phyloP scores from a whole-genome alignment of 2,329 filamentous ascomycete species.

The Fusarium nisikadoi region DNA sequence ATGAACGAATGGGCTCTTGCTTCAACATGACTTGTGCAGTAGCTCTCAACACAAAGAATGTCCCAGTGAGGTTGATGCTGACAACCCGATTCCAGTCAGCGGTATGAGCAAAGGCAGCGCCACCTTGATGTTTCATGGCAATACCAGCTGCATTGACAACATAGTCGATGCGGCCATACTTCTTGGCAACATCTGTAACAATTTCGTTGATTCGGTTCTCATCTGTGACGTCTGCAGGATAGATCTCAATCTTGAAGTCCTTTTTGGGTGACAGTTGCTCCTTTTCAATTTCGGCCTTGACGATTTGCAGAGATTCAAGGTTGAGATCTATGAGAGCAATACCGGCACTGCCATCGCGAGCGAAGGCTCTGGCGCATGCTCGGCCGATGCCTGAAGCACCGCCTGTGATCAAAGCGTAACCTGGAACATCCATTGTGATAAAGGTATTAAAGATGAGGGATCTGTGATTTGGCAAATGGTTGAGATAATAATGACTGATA shows the following conservation, averaged over 20 bases:
- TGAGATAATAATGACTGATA: accelerated
- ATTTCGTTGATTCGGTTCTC: conserved; percentile 39
- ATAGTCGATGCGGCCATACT: conserved; percentile 54
- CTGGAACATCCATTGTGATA: conserved; percentile 42
- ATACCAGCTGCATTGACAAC: conserved; percentile 55
- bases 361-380: conserved; percentile 46
- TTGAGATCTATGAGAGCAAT: conserved; percentile 45
- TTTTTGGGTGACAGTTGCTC: background rate
- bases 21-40: conserved; percentile 55
- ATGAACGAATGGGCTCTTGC: conserved; percentile 53
- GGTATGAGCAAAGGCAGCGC: conserved; percentile 49
- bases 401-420: conserved; percentile 47
- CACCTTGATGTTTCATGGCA: conserved; percentile 51
- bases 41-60: conserved; percentile 54
- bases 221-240: conserved; percentile 45
- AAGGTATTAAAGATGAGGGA: accelerated
- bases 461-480: accelerated
- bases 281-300: conserved; percentile 37
- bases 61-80: conserved; percentile 56
- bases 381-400: conserved; percentile 48
- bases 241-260: conserved; percentile 3
- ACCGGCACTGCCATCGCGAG: conserved; percentile 43
- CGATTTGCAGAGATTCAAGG: conserved; percentile 19
- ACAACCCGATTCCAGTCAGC: conserved; percentile 54
- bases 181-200: conserved; percentile 41